Base-by-base conservation (phyloP, 2,329 filamentous ascomycete species). In the Cadophora gregata region DNA sequence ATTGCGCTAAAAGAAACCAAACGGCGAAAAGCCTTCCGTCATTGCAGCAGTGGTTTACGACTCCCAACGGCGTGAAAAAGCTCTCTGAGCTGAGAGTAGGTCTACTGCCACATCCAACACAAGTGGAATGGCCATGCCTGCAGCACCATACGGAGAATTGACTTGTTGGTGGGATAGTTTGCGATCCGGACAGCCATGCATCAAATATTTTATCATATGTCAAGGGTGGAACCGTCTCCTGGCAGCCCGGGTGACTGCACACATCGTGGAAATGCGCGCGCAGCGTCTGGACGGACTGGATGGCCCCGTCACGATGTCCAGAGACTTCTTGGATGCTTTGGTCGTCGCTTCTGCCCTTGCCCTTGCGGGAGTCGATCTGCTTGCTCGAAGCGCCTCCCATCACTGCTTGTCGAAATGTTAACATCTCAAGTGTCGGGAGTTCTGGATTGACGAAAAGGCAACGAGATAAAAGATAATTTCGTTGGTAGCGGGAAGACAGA, bases 1-100 rank as follows among this genome's bases (percentile, higher is more conserved):
- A 67, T 24, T 68, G 65, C 21, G 69, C 59, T 14, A 72, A 55
- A 7, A 72, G 66, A 45, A 67, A 67, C 66, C 67, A 71, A 14
- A 72, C 65, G 4, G 64, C 64, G 33, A 67, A 72, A 12, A 67
- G 61, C 38, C 67, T 55, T 21, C 67, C 67, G 7, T 38, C 16
- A 48, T 67, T 31, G 47, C 71, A 72, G 50, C 71, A 72, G 21
- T 69, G 66, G 51, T 72, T 71, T 9, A 72, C 59, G 6, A 72
- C 71, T 9, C 71, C 71, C 4, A 69, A 50, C 14, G 66, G 25
- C 6, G 71, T 72, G 58, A 71, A 72, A 29, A 70, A 33, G 24
- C 66, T 67, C 14, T 59, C 42, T 3, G 59, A 29, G 36, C 29
- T 61, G 25, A 71, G 19, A 19, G 42, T 62, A 3, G 71, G 67